Evolutionary conservation across 2,329 filamentous ascomycete species (phyloP).

Genomic region (Cytospora piceae): DNA sequence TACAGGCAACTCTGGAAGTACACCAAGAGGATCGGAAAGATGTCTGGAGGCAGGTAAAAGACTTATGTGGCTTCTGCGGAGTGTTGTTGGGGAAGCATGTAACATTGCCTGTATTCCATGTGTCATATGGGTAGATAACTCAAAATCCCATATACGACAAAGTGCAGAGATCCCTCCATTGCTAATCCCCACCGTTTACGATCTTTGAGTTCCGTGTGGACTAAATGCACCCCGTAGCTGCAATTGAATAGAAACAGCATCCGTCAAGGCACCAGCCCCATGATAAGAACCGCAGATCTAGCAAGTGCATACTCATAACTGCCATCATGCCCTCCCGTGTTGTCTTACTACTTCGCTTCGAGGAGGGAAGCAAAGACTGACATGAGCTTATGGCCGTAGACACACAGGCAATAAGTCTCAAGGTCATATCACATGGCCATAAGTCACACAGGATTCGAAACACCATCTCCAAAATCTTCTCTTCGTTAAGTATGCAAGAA

Average conservation of each 20-base stretch:
- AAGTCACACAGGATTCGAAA: not conserved
- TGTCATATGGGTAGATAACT: not conserved
- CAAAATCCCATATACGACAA: not conserved
- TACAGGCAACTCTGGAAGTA: constrained; percentile 69
- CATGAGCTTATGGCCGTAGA: not conserved
- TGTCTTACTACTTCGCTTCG: not conserved
- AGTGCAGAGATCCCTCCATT: not conserved
- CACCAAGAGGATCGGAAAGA: constrained; percentile 56
- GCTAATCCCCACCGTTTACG: not conserved
- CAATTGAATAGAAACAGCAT: not conserved
- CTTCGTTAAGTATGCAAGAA: not conserved
- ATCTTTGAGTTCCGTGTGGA: too few relatives aligned
- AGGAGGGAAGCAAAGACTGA: not conserved
- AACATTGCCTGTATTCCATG: not conserved
- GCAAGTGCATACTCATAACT: not conserved
- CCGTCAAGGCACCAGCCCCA: not conserved
- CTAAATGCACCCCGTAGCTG: not conserved
- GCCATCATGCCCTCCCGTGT: not conserved
- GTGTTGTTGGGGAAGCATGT: not conserved
- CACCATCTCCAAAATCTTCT: not conserved
- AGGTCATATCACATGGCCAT: not conserved
- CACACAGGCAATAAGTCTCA: not conserved
- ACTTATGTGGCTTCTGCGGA: not conserved
- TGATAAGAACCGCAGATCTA: not conserved
- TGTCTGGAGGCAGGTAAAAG: constrained; percentile 25